Base-by-base conservation (phyloP, 1,284 basidiomycete genomes). In the Leccinum pachyderme region DNA sequence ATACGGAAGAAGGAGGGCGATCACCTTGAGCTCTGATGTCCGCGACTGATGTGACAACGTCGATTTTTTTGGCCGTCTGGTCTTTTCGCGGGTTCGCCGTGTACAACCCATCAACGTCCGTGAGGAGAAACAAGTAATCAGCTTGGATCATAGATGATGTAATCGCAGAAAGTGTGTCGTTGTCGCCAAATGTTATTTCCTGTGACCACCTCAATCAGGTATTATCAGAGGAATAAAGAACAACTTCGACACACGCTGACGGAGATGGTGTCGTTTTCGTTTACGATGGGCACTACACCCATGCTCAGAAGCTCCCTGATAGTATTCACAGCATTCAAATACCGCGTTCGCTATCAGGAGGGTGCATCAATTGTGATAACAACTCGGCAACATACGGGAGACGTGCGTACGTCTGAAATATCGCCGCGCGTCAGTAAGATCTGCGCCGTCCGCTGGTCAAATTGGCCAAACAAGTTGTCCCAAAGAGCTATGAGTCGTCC, bases 151-250 rank as follows among this genome's bases (percentile, higher is more conserved):
- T 95, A 4, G 93, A 93, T 1, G 95, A 91, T 1, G 96, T 95
- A 63, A 99, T 95, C 22, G 96, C 96, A 28, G 95, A 98, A 18
- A 99, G 78, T 0, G 96, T 98, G 70, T 99, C 97, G 69, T 99
- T 99, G 75, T 99, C 97, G 50, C 97, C 96, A 67, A 99, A 99
- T 88, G 96, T 96, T 63, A 99, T 97, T 87, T 99, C 96, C 91
- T 94, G 64, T 9, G 4, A 13, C 39, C 2, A 35, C 8, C 32
- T 67, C 49, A 54, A 33, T 43, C 46, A 39, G 5, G 18, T n/a
- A 52, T 6, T 47, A 31, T 7, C 11, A 37, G 46, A 33, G 3
- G 31, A 32, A n/a, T 0, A 5, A 31, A 5, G n/a, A 53, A 46
- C 24, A 11, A 3, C 28, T 18, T 18, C 18, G 7, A 83, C 89